Evolutionary conservation across 352 stramenopile species (phyloP), one percentile per base, ranked within the genome.

Genomic region (Phytophthora ramorum): DNA sequence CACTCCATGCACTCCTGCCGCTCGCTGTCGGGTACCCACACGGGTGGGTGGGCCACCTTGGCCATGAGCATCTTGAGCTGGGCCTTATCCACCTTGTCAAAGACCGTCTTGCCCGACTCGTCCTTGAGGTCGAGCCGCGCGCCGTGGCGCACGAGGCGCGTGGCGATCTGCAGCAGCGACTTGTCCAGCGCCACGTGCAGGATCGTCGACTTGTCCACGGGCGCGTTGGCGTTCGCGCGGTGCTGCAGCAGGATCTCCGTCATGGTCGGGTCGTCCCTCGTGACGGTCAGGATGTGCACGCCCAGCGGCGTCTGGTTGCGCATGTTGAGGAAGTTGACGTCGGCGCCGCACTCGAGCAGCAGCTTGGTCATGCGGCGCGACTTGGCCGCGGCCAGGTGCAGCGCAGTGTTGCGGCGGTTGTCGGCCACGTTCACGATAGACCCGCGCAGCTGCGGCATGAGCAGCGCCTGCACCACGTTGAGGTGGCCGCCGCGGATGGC

Each of bases 371-470:
- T 84, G 22, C 78, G 81, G 5, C 81, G 79, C 17, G 81, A 90
- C 47, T 89, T 90, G 34, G 78, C 80, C 1, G 80, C 79, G 1
- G 81, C 81, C 52, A 90, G 50, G 30, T 90, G 81, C 59, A 90
- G 52, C 50, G 81, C 76, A 45, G 81, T 90, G 54, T 90, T 90
- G 44, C 77, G 78, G 13, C 81, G 66, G 53, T 83, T 90, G 64
- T 91, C 83, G 8, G 83, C 76, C 24, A 91, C 69, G 51, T 91
- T 91, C 17, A 91, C 81, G 44, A 91, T 89, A 7, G 83, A 91
- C 10, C 72, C 73, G 9, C 75, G 72, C 26, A 91, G 54, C 51
- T 89, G 76, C 7, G 83, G 83, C 75, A 89, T 90, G 14, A 90
- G 63, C 30, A 91, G 66, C 38, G 81, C 83, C 56, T 91, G 82